Conservation (phyloP, 2,329 filamentous ascomycete genomes). For the Corynespora cassiicola region DNA sequence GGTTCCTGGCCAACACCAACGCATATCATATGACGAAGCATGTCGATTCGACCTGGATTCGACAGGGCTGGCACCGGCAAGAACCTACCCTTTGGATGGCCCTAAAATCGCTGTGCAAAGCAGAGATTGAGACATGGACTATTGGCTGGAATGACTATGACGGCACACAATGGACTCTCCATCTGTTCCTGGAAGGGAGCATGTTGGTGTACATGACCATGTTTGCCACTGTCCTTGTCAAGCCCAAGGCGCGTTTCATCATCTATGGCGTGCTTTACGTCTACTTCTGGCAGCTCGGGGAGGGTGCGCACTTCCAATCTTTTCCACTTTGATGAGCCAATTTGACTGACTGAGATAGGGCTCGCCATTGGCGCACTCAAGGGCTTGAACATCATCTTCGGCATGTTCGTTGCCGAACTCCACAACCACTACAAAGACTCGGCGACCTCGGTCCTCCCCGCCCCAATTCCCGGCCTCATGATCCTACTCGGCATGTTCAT, state of each 20-base stretch:
- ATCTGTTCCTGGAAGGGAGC: constrained; percentile 50
- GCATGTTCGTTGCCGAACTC: constrained; percentile 67
- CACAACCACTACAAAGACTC: constrained; percentile 59
- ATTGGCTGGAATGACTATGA: constrained; percentile 50
- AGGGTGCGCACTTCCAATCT: too few relatives aligned
- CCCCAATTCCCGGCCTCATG: constrained; percentile 59
- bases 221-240: constrained; percentile 48
- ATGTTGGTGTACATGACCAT: constrained; percentile 52
- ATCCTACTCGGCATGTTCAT: constrained; percentile 62
- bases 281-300: constrained; percentile 47
- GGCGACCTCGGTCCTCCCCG: constrained; percentile 55
- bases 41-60: constrained; percentile 67
- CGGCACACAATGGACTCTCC: constrained; percentile 52
- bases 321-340: too few relatives aligned
- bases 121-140: constrained; percentile 46
- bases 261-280: constrained; percentile 46
- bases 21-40: constrained; percentile 62
- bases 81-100: constrained; percentile 40
- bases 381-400: constrained; percentile 66
- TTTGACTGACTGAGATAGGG: constrained; percentile 30
- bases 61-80: constrained; percentile 46
- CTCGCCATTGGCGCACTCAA: constrained; percentile 42
- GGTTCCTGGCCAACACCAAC: constrained; percentile 63
- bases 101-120: constrained; percentile 36
- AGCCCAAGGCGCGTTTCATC: constrained; percentile 42